Conservation (phyloP, 75 land plant genomes). For the Chamaecyparis obtusa region DNA sequence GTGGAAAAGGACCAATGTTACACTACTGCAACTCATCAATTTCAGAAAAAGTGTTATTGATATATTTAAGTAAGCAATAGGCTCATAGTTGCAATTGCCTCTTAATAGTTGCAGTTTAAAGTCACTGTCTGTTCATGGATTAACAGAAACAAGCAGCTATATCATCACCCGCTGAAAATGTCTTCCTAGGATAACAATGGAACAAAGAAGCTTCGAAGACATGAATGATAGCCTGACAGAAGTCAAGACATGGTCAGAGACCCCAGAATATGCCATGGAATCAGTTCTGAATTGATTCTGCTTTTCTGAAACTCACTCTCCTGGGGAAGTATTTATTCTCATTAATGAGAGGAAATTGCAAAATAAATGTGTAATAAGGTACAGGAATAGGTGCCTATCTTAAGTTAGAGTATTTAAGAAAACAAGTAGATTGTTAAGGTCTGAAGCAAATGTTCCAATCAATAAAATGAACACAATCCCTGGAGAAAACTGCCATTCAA, state of each 20-base stretch:
- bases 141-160: neutral
- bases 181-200: neutral
- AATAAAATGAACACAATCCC: neutral
- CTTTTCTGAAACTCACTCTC: neutral
- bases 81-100: neutral
- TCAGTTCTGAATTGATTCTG: neutral
- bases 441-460: neutral
- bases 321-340: neutral
- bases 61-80: neutral
- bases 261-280: neutral
- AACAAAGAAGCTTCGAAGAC: neutral
- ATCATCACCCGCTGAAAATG: neutral
- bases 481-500: neutral
- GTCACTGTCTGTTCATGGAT: neutral
- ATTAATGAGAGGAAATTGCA: neutral
- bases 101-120: neutral
- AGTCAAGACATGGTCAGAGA: neutral
- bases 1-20: neutral
- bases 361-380: neutral
- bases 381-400: neutral
- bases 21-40: neutral
- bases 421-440: neutral
- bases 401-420: neutral
- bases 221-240: neutral
- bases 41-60: neutral